A percentile compares a stretch with the other conserved stretches of the same genome.
Conservation (phyloP, 169 alveolate genomes). For the Plasmodium blacklocki region DNA sequence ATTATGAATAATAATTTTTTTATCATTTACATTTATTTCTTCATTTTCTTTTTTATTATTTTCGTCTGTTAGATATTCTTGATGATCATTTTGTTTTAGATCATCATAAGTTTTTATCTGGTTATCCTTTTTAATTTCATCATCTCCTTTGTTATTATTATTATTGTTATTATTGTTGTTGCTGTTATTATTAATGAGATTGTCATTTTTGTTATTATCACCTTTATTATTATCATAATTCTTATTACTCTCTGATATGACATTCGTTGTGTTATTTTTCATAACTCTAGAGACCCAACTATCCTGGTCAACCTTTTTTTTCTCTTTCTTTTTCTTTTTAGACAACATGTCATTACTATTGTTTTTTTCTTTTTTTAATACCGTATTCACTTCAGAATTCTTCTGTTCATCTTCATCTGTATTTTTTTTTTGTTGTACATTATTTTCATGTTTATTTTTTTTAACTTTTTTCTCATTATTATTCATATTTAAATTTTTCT, state of each 20-base stretch:
- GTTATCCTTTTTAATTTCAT: neutral
- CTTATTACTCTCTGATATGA: neutral
- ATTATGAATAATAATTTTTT: slow-evolving; percentile 72
- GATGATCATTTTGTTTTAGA: neutral
- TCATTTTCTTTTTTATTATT: slow-evolving; percentile 6
- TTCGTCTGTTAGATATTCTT: slow-evolving; percentile 2
- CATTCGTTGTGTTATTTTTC: slow-evolving; percentile 11
- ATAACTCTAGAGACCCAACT: slow-evolving; percentile 71
- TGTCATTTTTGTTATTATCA: neutral
- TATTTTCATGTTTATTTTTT: slow-evolving; percentile 37
- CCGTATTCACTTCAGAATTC: slow-evolving; percentile 7
- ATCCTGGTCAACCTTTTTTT: slow-evolving; percentile 41
- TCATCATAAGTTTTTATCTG: neutral
- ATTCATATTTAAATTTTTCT: neutral
- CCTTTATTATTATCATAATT: neutral
- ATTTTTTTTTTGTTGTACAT: slow-evolving; percentile 17
- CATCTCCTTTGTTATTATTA: slow-evolving; percentile 1
- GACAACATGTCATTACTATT: neutral
- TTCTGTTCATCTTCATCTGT: neutral
- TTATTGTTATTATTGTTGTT: neutral
- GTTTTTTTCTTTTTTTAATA: slow-evolving; percentile 27
- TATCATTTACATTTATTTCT: slow-evolving; percentile 54
- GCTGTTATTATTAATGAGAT: neutral
- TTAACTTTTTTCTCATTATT: slow-evolving; percentile 6
- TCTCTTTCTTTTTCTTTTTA: slow-evolving; percentile 30